Base-by-base conservation (phyloP, 75 land plant genomes). In the Isoetes taiwanensis region DNA sequence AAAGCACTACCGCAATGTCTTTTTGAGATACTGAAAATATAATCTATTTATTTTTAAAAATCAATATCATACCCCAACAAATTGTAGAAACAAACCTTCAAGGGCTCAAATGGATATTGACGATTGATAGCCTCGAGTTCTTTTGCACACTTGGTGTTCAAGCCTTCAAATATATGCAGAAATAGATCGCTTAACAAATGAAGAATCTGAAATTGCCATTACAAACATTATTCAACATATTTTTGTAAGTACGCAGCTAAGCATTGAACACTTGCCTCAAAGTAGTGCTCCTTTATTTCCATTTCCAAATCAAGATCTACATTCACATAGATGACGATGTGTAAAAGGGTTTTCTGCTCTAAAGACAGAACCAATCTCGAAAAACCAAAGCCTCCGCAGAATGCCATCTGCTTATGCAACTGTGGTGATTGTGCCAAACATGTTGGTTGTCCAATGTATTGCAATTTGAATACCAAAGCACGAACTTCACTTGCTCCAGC, bases 401-500 rank as follows among this genome's bases (percentile, higher is more conserved):
- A 83, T 20, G 79, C 74, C 85, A 91, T 91, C 65, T 91, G 93
- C 65, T 86, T 86, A 71, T 91, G 80, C 39, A 91, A 78, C 52
- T 91, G 97, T 59, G 97, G 97, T 53, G 97, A 91, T 50, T 86
- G 93, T 3, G 97, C 97, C 25, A 91, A 65, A 57, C 97, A 91
- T 33, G 97, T 93, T 26, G 93, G 77, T 41, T 76, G 81, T 0
- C 93, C 94, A 57, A 78, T 83, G 64, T 86, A 91, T 31, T 83
- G 81, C 42, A 91, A 65, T 59, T 62, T 80, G 62, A 91, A 91
- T 40, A 91, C 94, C 58, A 93, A 68, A 34, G 97, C 64, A 66
- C 97, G 93, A 34, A 91, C 97, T 72, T 91, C 97, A 78, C 97
- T 91, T 17, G 93, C 80, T 17, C 97, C 97, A 34, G 74, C 85